Base-by-base conservation (phyloP, 305 asterid genomes). In the Striga hermonthica region DNA sequence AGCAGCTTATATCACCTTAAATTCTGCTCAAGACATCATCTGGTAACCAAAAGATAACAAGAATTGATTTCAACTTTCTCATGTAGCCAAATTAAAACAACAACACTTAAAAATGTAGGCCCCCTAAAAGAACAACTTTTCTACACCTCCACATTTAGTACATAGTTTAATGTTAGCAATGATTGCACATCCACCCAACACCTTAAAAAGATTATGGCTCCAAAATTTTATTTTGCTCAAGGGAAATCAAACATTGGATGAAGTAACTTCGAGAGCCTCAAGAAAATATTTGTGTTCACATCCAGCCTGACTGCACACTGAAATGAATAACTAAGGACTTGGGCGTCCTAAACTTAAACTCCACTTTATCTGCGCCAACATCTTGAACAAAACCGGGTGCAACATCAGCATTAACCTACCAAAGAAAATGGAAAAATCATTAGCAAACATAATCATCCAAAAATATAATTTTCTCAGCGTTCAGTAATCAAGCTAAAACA, bases 281-380 rank as follows among this genome's bases (percentile, higher is more conserved):
- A 62, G 54, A 86, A 84, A 71, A 94, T 74, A 67, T 94, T 96
- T 3, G 90, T 90, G 66, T 78, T 88, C 5, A 94, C 84, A 76
- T 88, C 85, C 6, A 88, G 96, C 69, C 78, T 90, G 38, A 82
- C 87, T 53, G 81, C 64, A 64, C 95, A 84, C 66, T 85, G 89
- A 49, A 79, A 78, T 6, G 95, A 82, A 74, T 86, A 94, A 74
- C 99, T 12, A 88, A 1, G 11, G 75, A 78, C 60, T 62, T 69
- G 0, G 97, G 99, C 77, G 80, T 88, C 82, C 72, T 77, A 72
- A 94, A 94, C 81, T 80, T 88, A 70, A 94, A 94, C 4, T 82
- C 96, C 14, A 88, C 96, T 72, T 86, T 94, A 73, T 94, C 99
- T 15, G 95, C 97, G 13, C 89, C 86, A 54, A 88, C 70, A 71